Evolutionary conservation across 2,329 filamentous ascomycete species (phyloP).

Genomic region (Thelonectria blattea): DNA sequence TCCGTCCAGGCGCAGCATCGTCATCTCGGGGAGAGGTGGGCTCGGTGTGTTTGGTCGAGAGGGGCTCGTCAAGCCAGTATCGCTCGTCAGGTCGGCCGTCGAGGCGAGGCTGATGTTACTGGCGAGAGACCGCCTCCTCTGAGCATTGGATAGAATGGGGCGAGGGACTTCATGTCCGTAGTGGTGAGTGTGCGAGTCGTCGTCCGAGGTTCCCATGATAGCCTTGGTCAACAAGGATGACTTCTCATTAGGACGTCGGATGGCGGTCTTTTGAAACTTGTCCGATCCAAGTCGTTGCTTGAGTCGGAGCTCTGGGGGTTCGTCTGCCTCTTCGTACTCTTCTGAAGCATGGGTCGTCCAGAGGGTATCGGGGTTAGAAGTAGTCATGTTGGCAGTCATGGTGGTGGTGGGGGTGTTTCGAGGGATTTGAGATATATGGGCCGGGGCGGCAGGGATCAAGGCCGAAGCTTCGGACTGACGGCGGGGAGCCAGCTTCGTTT

Average conservation of each 20-base stretch:
- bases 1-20: conserved; percentile 50
- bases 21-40: conserved; percentile 73
- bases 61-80: conserved; percentile 88
- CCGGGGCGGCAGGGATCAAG: conserved; percentile 24
- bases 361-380: conserved; percentile 37
- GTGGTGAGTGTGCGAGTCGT: conserved; percentile 52
- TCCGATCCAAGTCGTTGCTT: conserved; percentile 37
- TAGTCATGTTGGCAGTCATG: conserved; percentile 44
- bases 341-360: conserved; percentile 53
- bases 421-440: conserved; percentile 27
- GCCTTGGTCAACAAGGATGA: conserved; percentile 89
- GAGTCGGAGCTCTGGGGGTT: conserved; percentile 74
- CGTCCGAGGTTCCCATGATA: conserved; percentile 71
- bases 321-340: conserved; percentile 81
- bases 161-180: conserved; percentile 38
- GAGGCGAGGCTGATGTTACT: conserved; percentile 83
- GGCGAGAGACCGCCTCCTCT: conserved; percentile 69
- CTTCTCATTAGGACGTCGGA: conserved; percentile 60
- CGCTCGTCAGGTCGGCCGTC: conserved; percentile 92
- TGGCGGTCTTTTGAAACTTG: conserved; percentile 55
- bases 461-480: conserved; percentile 7
- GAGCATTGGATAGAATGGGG: conserved; percentile 42
- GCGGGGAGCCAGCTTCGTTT: conserved; percentile 3
- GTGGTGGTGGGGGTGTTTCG: conserved; percentile 45
- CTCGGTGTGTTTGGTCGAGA: conserved; percentile 88